Conservation (phyloP, 1,139 yeast genomes). For the Insectozyma bohioensis region DNA sequence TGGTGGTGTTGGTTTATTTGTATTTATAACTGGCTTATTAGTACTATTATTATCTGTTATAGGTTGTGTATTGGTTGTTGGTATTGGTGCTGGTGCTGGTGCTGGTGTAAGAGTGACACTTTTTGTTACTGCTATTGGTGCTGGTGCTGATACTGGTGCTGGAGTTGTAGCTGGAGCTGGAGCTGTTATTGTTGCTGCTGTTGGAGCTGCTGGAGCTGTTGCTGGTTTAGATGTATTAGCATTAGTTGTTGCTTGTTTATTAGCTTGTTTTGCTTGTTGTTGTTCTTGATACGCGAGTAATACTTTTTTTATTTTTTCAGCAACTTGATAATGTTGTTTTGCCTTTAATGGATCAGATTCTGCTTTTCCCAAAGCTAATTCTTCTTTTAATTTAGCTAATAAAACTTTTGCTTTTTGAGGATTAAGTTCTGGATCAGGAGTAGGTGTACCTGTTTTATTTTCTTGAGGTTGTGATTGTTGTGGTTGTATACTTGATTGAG, state of each 20-base stretch:
- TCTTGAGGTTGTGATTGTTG: constrained; percentile 13
- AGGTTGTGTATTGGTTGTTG: constrained; percentile 2
- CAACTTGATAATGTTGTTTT: constrained; percentile 64
- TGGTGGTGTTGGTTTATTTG: not conserved
- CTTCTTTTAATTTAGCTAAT: constrained; percentile 46
- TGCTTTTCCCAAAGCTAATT: constrained; percentile 61
- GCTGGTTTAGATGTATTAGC: constrained; percentile 3
- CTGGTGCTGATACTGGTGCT: constrained; percentile 5
- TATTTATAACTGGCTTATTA: not conserved
- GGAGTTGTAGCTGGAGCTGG: constrained; percentile 4
- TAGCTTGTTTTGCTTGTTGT: constrained; percentile 23
- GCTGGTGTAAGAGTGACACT: not conserved
- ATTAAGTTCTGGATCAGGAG: constrained; percentile 17
- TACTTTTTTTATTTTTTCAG: constrained; percentile 61
- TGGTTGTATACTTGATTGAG: constrained; percentile 1
- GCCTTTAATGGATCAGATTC: constrained; percentile 57
- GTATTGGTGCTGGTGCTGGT: not conserved
- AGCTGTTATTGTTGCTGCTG: not conserved
- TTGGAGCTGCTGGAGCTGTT: constrained; percentile 2
- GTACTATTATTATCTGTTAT: not conserved
- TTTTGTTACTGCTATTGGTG: not conserved
- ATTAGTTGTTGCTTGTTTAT: too few relatives aligned
- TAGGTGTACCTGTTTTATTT: constrained; percentile 10
- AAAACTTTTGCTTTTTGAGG: constrained; percentile 14
- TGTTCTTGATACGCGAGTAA: constrained; percentile 45